Evolutionary conservation across 2,329 filamentous ascomycete species (phyloP), one percentile per base, ranked within the genome.

Genomic region (Pseudogymnoascus sp.): DNA sequence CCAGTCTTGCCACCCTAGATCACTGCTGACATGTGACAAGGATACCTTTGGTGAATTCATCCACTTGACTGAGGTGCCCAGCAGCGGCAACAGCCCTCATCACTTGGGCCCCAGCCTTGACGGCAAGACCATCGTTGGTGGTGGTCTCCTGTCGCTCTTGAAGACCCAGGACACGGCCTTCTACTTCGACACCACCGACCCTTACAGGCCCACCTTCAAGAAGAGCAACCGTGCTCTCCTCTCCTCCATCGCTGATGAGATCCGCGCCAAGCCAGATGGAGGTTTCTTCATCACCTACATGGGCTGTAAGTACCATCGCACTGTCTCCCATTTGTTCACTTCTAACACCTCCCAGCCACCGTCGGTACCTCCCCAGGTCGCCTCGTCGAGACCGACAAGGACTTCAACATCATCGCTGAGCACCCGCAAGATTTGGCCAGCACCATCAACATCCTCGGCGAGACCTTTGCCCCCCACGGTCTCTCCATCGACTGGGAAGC

Each of bases 201-300:
- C 83, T 0, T 86, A 86, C 71, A 76, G 78, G 12, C 84, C 84
- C 26, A 79, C 77, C 68, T 86, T 85, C 72, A 74, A 77, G 68
- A 84, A 86, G 75, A 84, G 80, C 71, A 85, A 86, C 74, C 78
- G 83, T 8, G 83, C 76, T n/a, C 63, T 86, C 7, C 77, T 86
- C 36, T 77, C 79, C 5, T 86, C 84, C 40, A 85, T 86, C 67
- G 79, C 80, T 0, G 84, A 86, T 71, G 84, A 86, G 75, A 83
- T 87, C 68, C 80, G 83, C 14, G 83, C 84, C 57, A 86, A 86
- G 73, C 84, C 84, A 10, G 84, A 84, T 23, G 84, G 82, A 67
- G 82, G 83, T 0, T 85, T 85, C 74, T 83, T 83, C 71, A 82
- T 85, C 68, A 85, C 83, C 2, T 85, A 84, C 72, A 84, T 85